These are phyloP conservation scores for Zostera marina DNA, from an alignment of 116 monocot genomes.

Conservation along the genomic window DNA sequence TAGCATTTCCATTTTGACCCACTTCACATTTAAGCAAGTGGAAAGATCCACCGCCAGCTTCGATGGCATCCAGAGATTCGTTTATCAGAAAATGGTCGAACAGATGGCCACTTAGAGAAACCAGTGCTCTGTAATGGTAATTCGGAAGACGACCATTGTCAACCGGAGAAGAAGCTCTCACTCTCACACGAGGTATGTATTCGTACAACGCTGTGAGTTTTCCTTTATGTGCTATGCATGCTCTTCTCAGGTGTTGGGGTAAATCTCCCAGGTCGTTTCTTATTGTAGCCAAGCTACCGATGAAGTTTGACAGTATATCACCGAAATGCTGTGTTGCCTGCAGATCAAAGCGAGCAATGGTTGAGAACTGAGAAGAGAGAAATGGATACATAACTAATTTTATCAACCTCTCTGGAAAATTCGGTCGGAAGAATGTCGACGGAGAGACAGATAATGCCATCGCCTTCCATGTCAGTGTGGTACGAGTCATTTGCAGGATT, in stretches of 20 bases:
- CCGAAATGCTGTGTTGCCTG: conserved; percentile 98
- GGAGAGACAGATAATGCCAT: conserved; percentile 75
- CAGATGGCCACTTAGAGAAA: conserved; percentile 92
- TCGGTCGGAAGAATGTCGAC: conserved; percentile 98
- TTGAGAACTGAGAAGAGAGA: not conserved
- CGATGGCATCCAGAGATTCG: conserved; percentile 90
- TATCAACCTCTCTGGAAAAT: conserved; percentile 83
- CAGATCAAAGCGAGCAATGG: conserved; percentile 1
- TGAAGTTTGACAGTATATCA: conserved; percentile 71
- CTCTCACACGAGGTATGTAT: conserved; percentile 82
- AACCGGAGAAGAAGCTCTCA: conserved; percentile 35
- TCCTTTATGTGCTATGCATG: conserved; percentile 85
- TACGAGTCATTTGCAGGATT: conserved; percentile 55
- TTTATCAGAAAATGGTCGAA: conserved; percentile 95
- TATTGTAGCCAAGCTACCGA: conserved; percentile 49
- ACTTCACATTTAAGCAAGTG: conserved; percentile 72
- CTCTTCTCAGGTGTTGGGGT: conserved; percentile 60
- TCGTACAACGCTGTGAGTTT: conserved; percentile 61
- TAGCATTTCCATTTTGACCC: conserved; percentile 59
- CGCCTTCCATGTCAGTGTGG: conserved; percentile 69
- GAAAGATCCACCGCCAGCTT: conserved; percentile 85
- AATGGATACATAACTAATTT: too few species aligned
- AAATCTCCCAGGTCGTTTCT: conserved; percentile 30
- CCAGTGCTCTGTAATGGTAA: conserved; percentile 19
- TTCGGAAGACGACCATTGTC: conserved; percentile 6